Evolutionary conservation across 345 rosid genomes (phyloP), one percentile per base, ranked within the genome.

Genomic region (Acer campestre): DNA sequence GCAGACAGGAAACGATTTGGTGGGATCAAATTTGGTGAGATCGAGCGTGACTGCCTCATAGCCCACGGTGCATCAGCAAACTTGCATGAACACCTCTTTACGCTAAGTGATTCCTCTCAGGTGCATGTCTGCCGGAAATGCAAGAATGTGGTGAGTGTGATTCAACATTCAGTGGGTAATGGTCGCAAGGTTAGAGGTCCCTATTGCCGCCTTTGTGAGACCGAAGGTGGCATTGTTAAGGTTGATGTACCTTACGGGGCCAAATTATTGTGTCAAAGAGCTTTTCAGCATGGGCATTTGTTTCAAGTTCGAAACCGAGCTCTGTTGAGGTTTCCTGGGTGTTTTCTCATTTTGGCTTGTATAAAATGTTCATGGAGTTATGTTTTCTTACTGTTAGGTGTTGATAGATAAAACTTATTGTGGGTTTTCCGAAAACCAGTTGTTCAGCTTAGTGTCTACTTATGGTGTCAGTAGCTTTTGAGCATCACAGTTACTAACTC

Each of bases 1-100:
- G 91, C 94, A 5, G 97, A 96, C 76, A 81, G 97, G 38, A 96
- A 96, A 79, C 84, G 94, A 10, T 94, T 88, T 51, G 99, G 96
- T 1, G 98, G 98, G 4, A 85, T 94, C 77, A 91, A 92, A 81
- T 92, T 96, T 12, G 98, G 98, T 14, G 98, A 94, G 80, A 96
- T 96, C 95, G 97, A 94, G 81, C 87, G 93, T 3, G 97, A 94
- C 80, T 94, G 95, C 80, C 93, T 96, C 1, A 89, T 91, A 63
- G 99, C 97, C 13, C 98, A 94, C 6, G 93, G 95, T 20, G 98
- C 97, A 11, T 82, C 94, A 0, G 98, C 92, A 4, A 96, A 94
- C 76, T 78, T 96, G 75, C 89, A 91, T 35, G 98, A 92, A 79
- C 91, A 97, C 20, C 94, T 92, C 58, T 90, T 92, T 78, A 93